A percentile compares a stretch with the other conserved stretches of the same genome.
Evolutionary conservation across 1,284 basidiomycete genomes (phyloP).

Genomic region (Microbotryomycetes sp.): DNA sequence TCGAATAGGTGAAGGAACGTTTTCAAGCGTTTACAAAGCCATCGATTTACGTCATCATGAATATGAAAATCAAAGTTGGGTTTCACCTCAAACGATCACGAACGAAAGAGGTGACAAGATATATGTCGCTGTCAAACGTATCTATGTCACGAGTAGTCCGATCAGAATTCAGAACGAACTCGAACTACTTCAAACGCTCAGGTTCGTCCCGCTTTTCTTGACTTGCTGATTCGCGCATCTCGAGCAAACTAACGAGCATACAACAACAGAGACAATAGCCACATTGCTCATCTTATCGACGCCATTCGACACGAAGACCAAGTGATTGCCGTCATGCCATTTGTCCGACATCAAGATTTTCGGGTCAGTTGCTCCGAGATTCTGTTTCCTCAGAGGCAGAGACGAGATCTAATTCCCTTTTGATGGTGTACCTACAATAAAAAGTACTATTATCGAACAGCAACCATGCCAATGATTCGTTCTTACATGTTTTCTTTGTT

Average conservation of each 20-base stretch:
- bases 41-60: constrained; percentile 68
- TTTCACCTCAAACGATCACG: not conserved
- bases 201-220: constrained; percentile 35
- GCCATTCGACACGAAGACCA: constrained; percentile 90
- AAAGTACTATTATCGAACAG: constrained; percentile 66
- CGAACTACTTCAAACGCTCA: constrained; percentile 73
- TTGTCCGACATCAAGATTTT: constrained; percentile 87
- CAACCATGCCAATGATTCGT: constrained; percentile 64
- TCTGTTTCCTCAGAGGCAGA: too few relatives aligned
- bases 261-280: constrained; percentile 62
- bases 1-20: constrained; percentile 89
- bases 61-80: constrained; percentile 79
- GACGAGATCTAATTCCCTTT: too few relatives aligned
- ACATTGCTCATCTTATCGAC: constrained; percentile 86
- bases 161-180: constrained; percentile 91
- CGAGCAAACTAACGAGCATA: not conserved
- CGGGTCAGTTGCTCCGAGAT: constrained; percentile 53
- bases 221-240: not conserved
- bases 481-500: constrained; percentile 88
- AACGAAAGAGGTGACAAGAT: constrained; percentile 40
- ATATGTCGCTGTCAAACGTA: constrained; percentile 92
- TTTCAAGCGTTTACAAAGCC: constrained; percentile 98
- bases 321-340: constrained; percentile 91
- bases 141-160: constrained; percentile 92
- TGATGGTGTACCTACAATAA: too few relatives aligned